Base-by-base conservation (phyloP, 164 flowering plant genomes). In the Aristolochia californica region DNA sequence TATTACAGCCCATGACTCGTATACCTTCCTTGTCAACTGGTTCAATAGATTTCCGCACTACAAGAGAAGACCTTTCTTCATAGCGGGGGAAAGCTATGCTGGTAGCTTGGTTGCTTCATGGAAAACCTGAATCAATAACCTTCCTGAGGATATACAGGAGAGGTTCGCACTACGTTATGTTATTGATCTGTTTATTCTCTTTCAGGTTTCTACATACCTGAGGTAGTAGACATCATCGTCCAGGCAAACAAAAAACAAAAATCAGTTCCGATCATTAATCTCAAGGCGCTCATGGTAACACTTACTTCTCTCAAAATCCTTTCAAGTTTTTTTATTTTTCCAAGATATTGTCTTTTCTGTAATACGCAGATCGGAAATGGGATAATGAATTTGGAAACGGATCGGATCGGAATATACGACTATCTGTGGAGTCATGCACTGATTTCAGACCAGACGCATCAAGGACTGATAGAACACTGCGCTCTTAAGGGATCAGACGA, bases 361-460 rank as follows among this genome's bases (percentile, higher is more conserved):
- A 13, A 38, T 21, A 20, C 44, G 54, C 54, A 59, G 62, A 48
- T 47, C 2, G 62, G 53, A 7, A 59, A 47, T 48, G 53, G 26
- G 27, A 9, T 47, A 21, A 30, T 48, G 43, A 28, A 59, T 26
- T 18, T 13, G 5, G 43, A 13, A 14, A 77, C 81, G 0, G 87
- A 87, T 65, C 78, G 73, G 50, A 76, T 16, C 9, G 91, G 96
- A 22, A 69, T 80, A 80, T 66, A 77, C 0, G 84, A 83, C 25
- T 84, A 81, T 45, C 81, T 87, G 3, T 83, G 87, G 85, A 75
- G 78, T 60, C 96, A 84, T 69, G 96, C 96, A 1, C 82, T 87
- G 59, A 74, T 87, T 38, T 85, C 96, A 0, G 87, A 83, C 54
- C 43, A 66, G 1, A 67, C 70, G 12, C 52, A 58, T 38, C 1